These are phyloP conservation scores for Pseudocercospora musae DNA, from an alignment of 2,329 filamentous ascomycete species.

Conservation along the genomic window DNA sequence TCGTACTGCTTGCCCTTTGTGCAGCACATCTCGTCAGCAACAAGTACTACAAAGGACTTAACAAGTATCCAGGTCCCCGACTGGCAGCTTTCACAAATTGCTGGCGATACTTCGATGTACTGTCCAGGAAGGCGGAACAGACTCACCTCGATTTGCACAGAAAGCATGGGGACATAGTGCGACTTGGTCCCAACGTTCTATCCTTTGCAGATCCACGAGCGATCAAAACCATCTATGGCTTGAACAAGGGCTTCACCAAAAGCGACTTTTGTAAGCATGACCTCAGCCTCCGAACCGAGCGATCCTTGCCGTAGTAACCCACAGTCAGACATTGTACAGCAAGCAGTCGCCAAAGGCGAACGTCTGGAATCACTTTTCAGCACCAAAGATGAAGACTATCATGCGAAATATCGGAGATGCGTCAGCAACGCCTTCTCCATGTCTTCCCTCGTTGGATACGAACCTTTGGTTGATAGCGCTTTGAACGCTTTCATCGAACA, in stretches of 20 bases:
- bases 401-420: constrained; percentile 69
- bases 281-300: neutral
- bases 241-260: constrained; percentile 80
- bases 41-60: constrained; percentile 56
- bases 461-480: constrained; percentile 75
- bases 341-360: constrained; percentile 66
- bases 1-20: constrained; percentile 33
- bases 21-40: constrained; percentile 42
- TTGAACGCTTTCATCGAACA: constrained; percentile 64
- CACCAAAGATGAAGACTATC: constrained; percentile 70
- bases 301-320: neutral
- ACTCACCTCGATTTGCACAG: constrained; percentile 67
- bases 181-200: constrained; percentile 69
- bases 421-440: constrained; percentile 76
- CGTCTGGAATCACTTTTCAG: constrained; percentile 71
- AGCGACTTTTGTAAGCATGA: constrained; percentile 61
- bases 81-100: constrained; percentile 67
- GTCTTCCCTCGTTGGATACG: constrained; percentile 72
- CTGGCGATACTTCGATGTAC: constrained; percentile 72
- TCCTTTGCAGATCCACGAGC: constrained; percentile 72
- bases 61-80: constrained; percentile 69
- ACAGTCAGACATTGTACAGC: constrained; percentile 61
- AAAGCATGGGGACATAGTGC: constrained; percentile 69
- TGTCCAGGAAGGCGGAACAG: constrained; percentile 60
- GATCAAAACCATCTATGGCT: constrained; percentile 72